phyloP scores from a whole-genome alignment of 371 early-diverging fungal species.

The Choanephora cucurbitarum region DNA sequence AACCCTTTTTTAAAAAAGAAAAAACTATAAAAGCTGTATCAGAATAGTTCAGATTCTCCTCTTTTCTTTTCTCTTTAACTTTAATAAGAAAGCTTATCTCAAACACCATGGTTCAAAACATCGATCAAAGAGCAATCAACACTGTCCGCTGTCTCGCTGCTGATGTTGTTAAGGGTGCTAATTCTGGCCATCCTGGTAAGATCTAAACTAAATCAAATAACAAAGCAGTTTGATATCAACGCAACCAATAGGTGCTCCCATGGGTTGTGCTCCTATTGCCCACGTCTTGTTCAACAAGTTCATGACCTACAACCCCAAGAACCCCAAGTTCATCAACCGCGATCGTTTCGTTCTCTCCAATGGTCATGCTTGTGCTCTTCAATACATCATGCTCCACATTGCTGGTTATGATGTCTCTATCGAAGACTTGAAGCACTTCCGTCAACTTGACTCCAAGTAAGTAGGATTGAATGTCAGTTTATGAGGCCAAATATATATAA shows the following conservation, averaged over 20 bases:
- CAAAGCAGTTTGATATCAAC: no score
- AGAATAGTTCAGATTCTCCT: not conserved
- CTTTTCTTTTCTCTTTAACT: conserved; percentile 5
- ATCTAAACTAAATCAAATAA: not conserved
- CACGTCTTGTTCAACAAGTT: conserved; percentile 89
- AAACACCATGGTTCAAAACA: conserved; percentile 43
- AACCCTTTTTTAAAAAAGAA: not conserved
- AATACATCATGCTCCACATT: conserved; percentile 92
- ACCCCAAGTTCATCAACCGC: conserved; percentile 89
- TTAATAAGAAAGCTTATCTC: not conserved
- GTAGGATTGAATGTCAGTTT: conserved; percentile 7
- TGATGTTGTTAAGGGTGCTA: conserved; percentile 94
- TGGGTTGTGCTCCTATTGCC: conserved; percentile 98
- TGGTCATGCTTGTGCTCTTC: conserved; percentile 96
- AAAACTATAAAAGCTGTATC: not conserved
- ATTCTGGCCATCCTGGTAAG: conserved; percentile 97
- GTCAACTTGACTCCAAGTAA: conserved; percentile 84
- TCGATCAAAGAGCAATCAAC: conserved; percentile 79
- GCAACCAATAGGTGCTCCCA: conserved; percentile 88
- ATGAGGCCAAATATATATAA: not conserved
- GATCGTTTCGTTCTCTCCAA: conserved; percentile 99
- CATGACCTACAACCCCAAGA: conserved; percentile 83
- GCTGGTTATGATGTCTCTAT: conserved; percentile 85
- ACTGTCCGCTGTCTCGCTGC: conserved; percentile 94
- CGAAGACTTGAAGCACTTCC: conserved; percentile 92